These are phyloP conservation scores for Pelargonium myrrhifolium DNA, from an alignment of 441 rosid species.

Conservation along the genomic window DNA sequence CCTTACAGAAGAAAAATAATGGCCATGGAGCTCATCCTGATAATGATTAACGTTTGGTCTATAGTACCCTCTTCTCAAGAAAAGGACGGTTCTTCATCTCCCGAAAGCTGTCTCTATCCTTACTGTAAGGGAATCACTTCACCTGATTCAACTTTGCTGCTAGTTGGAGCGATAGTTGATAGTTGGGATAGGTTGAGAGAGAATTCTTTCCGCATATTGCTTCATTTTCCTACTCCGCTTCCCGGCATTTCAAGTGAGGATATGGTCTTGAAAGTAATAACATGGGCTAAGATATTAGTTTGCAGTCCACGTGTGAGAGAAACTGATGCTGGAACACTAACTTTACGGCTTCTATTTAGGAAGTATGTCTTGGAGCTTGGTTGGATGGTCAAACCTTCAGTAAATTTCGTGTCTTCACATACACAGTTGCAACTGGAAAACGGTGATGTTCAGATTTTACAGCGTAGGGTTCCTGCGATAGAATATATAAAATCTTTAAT, in stretches of 20 bases:
- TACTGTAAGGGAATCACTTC: slow-evolving; percentile 60
- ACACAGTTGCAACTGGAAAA: slow-evolving; percentile 30
- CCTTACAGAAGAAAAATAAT: slow-evolving; percentile 93
- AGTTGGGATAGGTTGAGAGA: slow-evolving; percentile 97
- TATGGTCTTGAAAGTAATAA: slow-evolving; percentile 56
- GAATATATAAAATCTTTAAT: slow-evolving; percentile 69
- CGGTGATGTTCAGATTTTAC: slow-evolving; percentile 26
- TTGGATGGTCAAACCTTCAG: slow-evolving; percentile 62
- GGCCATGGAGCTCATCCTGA: slow-evolving; percentile 85
- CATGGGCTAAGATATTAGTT: slow-evolving; percentile 83
- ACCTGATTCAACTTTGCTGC: slow-evolving; percentile 63
- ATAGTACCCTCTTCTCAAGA: slow-evolving; percentile 48
- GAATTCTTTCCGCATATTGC: slow-evolving; percentile 79
- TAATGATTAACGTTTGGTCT: slow-evolving; percentile 84
- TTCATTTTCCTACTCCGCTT: slow-evolving; percentile 84
- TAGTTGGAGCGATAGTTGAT: slow-evolving; percentile 88
- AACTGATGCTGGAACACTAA: slow-evolving; percentile 95
- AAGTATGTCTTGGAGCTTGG: slow-evolving; percentile 87
- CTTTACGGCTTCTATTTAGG: slow-evolving; percentile 73
- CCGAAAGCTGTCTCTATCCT: slow-evolving; percentile 52
- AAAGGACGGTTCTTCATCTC: slow-evolving; percentile 23
- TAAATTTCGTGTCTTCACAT: slow-evolving; percentile 39
- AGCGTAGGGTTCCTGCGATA: slow-evolving; percentile 44
- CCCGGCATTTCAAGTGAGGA: slow-evolving; percentile 73
- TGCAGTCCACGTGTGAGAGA: slow-evolving; percentile 98